These are phyloP conservation scores for Phragmites australis DNA, from an alignment of 176 grass and related monocot species.

Conservation along the genomic window DNA sequence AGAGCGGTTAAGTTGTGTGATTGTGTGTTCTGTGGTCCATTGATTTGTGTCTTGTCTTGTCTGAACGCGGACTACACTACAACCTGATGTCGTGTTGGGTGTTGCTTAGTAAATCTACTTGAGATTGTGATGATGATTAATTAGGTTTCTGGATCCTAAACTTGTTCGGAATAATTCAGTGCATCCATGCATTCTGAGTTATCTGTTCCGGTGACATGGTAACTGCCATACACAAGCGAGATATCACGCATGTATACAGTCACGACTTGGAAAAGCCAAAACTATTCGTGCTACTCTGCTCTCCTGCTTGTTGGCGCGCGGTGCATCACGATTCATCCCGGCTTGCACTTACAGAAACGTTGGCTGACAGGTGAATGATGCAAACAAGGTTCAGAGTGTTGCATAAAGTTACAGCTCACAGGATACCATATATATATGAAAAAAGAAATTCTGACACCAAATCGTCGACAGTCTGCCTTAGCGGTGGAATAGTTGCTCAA, in stretches of 20 bases:
- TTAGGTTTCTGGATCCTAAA: background rate
- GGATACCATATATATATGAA: background rate
- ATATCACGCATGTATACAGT: background rate
- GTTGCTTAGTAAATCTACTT: background rate
- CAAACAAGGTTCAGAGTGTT: background rate
- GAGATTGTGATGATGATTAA: background rate
- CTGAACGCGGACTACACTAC: too few species aligned
- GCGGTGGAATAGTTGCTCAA: constrained; percentile 5
- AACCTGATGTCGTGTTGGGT: background rate
- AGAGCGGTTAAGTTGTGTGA: background rate
- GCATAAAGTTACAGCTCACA: background rate
- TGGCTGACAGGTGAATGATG: background rate
- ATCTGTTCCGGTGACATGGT: background rate
- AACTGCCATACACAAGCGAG: background rate
- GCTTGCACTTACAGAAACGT: background rate
- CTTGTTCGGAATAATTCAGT: background rate
- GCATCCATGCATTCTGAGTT: background rate
- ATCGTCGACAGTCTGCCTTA: background rate
- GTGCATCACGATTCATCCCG: background rate
- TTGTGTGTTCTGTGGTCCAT: background rate
- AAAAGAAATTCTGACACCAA: background rate
- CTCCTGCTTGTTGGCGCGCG: too few species aligned
- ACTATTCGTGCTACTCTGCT: too few species aligned
- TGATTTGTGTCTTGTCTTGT: background rate
- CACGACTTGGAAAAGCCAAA: too few species aligned